Evolutionary conservation across 2,329 filamentous ascomycete genomes (phyloP), one percentile per base, ranked within the genome.

Genomic region (Botrytis squamosa): DNA sequence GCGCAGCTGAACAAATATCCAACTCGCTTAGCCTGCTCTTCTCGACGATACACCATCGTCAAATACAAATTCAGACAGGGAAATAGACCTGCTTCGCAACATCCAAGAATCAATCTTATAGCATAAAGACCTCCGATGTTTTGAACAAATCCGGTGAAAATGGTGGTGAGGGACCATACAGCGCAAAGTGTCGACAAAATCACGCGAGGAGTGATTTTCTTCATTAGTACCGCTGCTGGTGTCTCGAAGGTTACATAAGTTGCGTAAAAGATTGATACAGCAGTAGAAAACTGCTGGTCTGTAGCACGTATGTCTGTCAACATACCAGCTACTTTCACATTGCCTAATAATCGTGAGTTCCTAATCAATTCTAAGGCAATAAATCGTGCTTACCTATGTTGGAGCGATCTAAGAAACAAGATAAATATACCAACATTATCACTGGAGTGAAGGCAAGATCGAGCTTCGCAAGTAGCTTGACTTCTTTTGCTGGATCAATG

Each of bases 341-440:
- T 79, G 80, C 85, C 85, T 71, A 87, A 86, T 76, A 38, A 86
- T 86, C 2, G 22, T 73, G 9, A 75, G 66, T 20, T 71, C 25
- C 10, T 60, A 33, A 60, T 60, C 59, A 40, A 12, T 20, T n/a
- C 25, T 5, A 38, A 2, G 60, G 55, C 20, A 6, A 29, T 22
- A n/a, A 29, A n/a, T 22, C n/a, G 36, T 40, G 40, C 36, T 52
- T 71, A 74, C 75, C 76, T 57, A 88, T 88, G 76, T 87, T 88
- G 33, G 83, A 83, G 71, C 88, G 83, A 79, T 90, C 88, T 59
- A 89, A 81, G 77, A 87, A 88, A 75, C 85, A 87, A 6, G 84
- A 83, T 33, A 90, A 77, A 75, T 88, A 90, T 7, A 88, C 83
- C 65, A 88, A 79, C 84, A 87, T 88, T 74, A 89, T 86, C 72